Evolutionary conservation across 306 rosid genomes (phyloP).

Genomic region (Erythrophleum fordii): DNA sequence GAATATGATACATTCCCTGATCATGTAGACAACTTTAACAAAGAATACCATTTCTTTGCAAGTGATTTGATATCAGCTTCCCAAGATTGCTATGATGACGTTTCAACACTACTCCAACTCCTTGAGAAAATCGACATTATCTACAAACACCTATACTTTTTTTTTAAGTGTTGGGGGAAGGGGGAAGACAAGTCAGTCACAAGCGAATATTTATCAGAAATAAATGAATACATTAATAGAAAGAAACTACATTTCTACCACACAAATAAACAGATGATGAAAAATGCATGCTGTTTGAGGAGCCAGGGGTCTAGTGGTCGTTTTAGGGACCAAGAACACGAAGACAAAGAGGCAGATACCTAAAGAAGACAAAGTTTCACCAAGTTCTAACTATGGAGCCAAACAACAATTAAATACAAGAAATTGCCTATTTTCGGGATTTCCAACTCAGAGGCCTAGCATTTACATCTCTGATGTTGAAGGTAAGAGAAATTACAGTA

Average conservation of each 20-base stretch:
- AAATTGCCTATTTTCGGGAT: neutral
- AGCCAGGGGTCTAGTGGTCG: neutral
- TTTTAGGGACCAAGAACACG: neutral
- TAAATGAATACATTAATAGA: too few relatives aligned
- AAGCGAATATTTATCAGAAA: conserved; percentile 21
- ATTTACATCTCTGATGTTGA: neutral
- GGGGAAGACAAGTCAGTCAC: conserved; percentile 2
- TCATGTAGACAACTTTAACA: conserved; percentile 33
- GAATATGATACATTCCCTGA: conserved; percentile 42
- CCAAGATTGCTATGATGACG: conserved; percentile 29
- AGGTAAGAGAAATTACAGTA: neutral
- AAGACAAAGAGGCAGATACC: neutral
- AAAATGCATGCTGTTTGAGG: neutral
- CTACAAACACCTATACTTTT: conserved; percentile 87
- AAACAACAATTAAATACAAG: neutral
- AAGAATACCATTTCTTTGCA: conserved; percentile 37
- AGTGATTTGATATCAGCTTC: conserved; percentile 21
- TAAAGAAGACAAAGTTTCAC: neutral
- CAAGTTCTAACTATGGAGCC: neutral
- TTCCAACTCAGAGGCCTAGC: neutral
- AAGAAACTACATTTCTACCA: neutral
- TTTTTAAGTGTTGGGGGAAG: too few relatives aligned
- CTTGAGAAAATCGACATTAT: conserved; percentile 79
- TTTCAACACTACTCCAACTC: conserved; percentile 66
- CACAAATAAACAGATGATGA: conserved; percentile 4